Evolutionary conservation across 495 filamentous ascomycete genomes (phyloP).

Genomic region (Hypoxylon crocopeplum): DNA sequence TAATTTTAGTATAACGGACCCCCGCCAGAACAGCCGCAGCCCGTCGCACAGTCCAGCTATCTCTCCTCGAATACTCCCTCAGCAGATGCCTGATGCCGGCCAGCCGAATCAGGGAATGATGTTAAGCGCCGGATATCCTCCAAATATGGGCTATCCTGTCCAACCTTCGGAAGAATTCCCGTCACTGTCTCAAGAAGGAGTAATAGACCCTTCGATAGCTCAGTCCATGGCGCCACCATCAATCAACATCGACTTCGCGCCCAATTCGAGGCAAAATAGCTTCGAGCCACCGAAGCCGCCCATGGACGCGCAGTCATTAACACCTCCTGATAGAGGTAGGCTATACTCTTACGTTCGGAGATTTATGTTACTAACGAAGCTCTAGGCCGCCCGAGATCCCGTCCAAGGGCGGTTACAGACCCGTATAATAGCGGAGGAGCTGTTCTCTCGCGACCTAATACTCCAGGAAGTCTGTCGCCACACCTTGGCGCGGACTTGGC

Average conservation of each 20-base stretch:
- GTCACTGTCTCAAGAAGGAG: constrained; percentile 52
- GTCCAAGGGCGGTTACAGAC: constrained; percentile 77
- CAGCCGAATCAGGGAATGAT: constrained; percentile 47
- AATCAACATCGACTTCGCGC: constrained; percentile 93
- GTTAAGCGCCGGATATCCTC: constrained; percentile 37
- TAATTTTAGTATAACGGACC: constrained; percentile 83
- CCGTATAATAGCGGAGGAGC: constrained; percentile 61
- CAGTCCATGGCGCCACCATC: constrained; percentile 83
- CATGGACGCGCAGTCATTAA: constrained; percentile 78
- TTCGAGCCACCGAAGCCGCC: constrained; percentile 73
- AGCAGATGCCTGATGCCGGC: constrained; percentile 63
- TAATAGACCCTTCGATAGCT: constrained; percentile 61
- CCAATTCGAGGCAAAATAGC: constrained; percentile 68
- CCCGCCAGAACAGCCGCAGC: constrained; percentile 67
- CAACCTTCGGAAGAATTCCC: constrained; percentile 66
- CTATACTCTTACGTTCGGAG: constrained; percentile 7
- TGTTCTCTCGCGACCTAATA: constrained; percentile 49
- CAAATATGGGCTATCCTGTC: constrained; percentile 59
- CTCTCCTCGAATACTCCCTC: constrained; percentile 81
- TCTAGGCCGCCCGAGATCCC: constrained; percentile 57
- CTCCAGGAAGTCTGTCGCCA: constrained; percentile 52
- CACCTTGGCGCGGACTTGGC: constrained; percentile 55
- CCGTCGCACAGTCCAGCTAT: constrained; percentile 85
- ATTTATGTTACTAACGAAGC: constrained; percentile 7
- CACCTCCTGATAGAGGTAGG: constrained; percentile 84